Conservation (phyloP, 1,139 yeast species). For the Debaryomyces coudertii region DNA sequence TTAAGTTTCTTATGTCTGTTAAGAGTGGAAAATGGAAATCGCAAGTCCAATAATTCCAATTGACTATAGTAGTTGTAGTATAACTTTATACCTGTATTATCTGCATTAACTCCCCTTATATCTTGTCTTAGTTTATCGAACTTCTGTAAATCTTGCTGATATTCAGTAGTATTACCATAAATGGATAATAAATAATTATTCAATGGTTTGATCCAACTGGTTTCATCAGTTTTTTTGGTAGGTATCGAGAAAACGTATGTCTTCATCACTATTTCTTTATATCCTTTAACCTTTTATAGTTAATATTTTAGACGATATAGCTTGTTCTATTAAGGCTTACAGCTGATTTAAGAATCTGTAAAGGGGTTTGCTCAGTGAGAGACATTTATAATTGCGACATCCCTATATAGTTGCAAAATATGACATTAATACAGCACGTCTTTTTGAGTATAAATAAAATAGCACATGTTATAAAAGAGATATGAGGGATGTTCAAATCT, state of each 20-base stretch:
- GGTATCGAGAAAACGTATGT: slow-evolving; percentile 42
- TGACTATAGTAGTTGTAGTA: slow-evolving; percentile 79
- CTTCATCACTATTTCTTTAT: slow-evolving; percentile 29
- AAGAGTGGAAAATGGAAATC: slow-evolving; percentile 66
- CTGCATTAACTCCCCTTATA: slow-evolving; percentile 59
- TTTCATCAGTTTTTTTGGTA: slow-evolving; percentile 56
- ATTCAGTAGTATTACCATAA: slow-evolving; percentile 66
- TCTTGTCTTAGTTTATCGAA: slow-evolving; percentile 68
- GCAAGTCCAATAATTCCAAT: slow-evolving; percentile 74
- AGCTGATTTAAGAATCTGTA: no score
- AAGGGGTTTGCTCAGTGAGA: slow-evolving; percentile 5
- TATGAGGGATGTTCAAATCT: no score
- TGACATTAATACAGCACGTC: background rate
- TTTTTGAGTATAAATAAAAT: no score
- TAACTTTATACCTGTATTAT: slow-evolving; percentile 51
- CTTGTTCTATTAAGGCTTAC: no score
- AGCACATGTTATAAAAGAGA: no score
- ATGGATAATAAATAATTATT: slow-evolving; percentile 59
- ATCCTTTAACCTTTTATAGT: background rate
- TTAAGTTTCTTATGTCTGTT: slow-evolving; percentile 56
- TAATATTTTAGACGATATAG: no score
- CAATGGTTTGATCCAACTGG: slow-evolving; percentile 71
- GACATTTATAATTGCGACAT: slow-evolving; percentile 3
- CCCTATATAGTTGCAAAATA: slow-evolving; percentile 4
- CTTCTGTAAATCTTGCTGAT: slow-evolving; percentile 55